Base-by-base conservation (phyloP, 352 stramenopile species). In the Phytophthora macrochlamydospora region DNA sequence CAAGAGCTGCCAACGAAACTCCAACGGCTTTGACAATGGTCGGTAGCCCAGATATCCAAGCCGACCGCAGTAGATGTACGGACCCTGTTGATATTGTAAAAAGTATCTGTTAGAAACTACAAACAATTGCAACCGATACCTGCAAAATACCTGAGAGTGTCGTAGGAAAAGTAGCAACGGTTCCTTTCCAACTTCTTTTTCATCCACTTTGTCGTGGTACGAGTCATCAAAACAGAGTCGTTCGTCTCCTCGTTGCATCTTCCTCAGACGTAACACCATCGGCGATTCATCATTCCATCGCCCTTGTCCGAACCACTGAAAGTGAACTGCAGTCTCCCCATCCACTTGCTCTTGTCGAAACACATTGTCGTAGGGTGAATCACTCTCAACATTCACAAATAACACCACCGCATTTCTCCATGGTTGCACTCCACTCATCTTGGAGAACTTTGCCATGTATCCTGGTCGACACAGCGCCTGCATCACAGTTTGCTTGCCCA, bases 1-100 rank as follows among this genome's bases (percentile, higher is more conserved):
- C 11, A 89, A 56, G 38, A 92, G 52, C 59, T 92, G 83, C 79
- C 79, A 92, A 2, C 79, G 79, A 65, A 92, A 90, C 48, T 90
- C 79, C 7, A 92, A 46, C 37, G 79, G 83, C 18, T 64, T 71
- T 3, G 62, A 67, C 9, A 32, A 46, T 1, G 56, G 24, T 11
- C 59, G 55, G 30, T 81, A 51, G 9, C 83, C 83, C 14, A 92
- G 61, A 33, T 84, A 84, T 0, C 75, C 81, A n/a, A 90, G 54
- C 7, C 71, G 79, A 0, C 83, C 83, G 44, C 79, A 89, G 64
- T 92, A 92, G 32, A 92, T 78, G 73, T 92, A 90, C 9, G 83
- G 75, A 0, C 78, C 76, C 40, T 81, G 33, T 13, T 11, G 6
- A 40, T 11, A 40, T 11, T 11, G 9, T 28, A 13, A 48, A n/a